Evolutionary conservation across 2,329 filamentous ascomycete species (phyloP), one percentile per base, ranked within the genome.

Genomic region (Arthrobotrys entomopaga): DNA sequence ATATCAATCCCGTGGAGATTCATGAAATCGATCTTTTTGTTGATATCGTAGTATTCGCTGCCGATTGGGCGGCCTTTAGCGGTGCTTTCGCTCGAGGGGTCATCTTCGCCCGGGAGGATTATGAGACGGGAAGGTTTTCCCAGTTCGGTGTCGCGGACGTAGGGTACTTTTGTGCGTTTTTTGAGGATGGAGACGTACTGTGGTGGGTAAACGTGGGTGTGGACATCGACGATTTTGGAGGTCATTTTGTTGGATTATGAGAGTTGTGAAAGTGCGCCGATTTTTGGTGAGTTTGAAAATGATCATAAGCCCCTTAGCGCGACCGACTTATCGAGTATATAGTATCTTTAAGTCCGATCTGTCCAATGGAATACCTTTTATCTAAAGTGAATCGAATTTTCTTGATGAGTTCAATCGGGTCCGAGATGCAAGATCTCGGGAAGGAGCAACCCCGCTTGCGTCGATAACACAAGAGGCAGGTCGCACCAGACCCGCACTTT

Each of bases 21-120:
- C 93, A 97, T 97, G 83, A 97, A 97, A 56, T 87, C 85, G 13
- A 97, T 85, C 80, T 97, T 97, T 78, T 91, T 86, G 15, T 84
- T 83, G 69, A 96, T 89, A 50, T 92, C 91, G 76, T 89, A 91
- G 84, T 94, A 97, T 79, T 93, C 91, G 0, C 88, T 84, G 20
- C 92, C 94, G 49, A 97, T 87, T 2, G 93, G 93, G 2, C 93
- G 88, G 42, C 93, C 93, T 1, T 91, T 89, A 7, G 87, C 86
- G 16, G 78, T 78, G 10, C 65, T 76, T 20, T 76, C 58, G 50
- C 85, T 87, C 19, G 84, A 83, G 1, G 84, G 81, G 22, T 85
- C 82, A 80, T 88, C 85, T 77, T 87, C 83, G 59, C 84, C 82
- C 1, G 88, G 86, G 3, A 91, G 84, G 65, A 91, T 88, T 74